Evolutionary conservation across 305 asterid species (phyloP).

Genomic region (Fraxinus dipetala): DNA sequence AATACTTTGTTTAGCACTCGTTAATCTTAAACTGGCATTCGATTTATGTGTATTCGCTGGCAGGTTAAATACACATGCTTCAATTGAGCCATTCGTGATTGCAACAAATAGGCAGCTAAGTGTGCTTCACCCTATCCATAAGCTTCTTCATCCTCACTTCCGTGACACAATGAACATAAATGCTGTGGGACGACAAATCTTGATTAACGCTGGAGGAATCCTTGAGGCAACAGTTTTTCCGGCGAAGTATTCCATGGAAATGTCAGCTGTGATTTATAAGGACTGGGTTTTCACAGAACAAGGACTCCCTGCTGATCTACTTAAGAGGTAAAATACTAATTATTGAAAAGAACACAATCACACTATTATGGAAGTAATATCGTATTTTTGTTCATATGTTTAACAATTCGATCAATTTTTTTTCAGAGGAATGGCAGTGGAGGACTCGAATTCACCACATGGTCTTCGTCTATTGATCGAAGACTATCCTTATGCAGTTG

Average conservation of each 20-base stretch:
- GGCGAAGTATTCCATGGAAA: slow-evolving; percentile 59
- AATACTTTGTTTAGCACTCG: background rate
- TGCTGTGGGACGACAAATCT: slow-evolving; percentile 61
- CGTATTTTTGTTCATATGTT: background rate
- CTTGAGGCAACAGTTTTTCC: slow-evolving; percentile 62
- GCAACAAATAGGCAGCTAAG: slow-evolving; percentile 79
- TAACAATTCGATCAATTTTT: background rate
- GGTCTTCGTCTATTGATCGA: slow-evolving; percentile 65
- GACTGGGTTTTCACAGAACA: slow-evolving; percentile 75
- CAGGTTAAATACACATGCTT: slow-evolving; percentile 79
- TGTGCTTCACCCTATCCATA: slow-evolving; percentile 70
- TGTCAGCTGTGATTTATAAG: slow-evolving; percentile 58
- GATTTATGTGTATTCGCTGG: background rate
- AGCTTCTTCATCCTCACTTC: slow-evolving; percentile 75
- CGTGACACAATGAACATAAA: slow-evolving; percentile 76
- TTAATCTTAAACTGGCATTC: background rate
- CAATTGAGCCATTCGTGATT: slow-evolving; percentile 74
- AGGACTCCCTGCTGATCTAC: slow-evolving; percentile 75
- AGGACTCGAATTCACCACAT: slow-evolving; percentile 47
- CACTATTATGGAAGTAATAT: background rate
- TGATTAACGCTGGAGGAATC: slow-evolving; percentile 61
- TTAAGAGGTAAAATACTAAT: slow-evolving; percentile 49
- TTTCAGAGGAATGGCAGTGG: slow-evolving; percentile 69
- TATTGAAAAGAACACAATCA: background rate
- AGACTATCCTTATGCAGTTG: slow-evolving; percentile 91